Evolutionary conservation across 495 filamentous ascomycete genomes (phyloP), one percentile per base, ranked within the genome.

Genomic region (Tuber indicum): DNA sequence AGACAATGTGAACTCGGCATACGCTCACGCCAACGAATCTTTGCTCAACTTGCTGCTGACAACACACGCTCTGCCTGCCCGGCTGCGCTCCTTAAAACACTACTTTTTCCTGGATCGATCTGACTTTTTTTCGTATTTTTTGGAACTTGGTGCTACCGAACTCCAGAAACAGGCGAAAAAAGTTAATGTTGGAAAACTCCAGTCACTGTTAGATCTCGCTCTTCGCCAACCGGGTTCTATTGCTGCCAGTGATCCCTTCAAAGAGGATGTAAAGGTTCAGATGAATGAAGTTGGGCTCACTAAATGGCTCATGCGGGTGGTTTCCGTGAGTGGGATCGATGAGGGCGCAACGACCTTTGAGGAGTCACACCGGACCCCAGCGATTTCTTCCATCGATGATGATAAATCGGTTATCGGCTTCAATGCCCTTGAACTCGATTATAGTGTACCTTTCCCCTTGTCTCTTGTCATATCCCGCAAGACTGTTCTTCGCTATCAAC

Each of bases 101-200:
- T 99, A 99, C 86, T 99, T 98, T 86, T 99, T 99, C 88, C 90
- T 98, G 62, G 95, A 98, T 79, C 91, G 94, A 4, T 98, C 96
- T 1, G 96, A 99, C 82, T 99, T 97, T 85, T 99, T 99, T 85
- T 92, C 93, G 19, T 96, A 97, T 84, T 99, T 99, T 85, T 90
- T 98, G 72, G 96, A 99, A 80, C 90, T 99, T 0, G 90, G 92
- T 71, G 86, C 91, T 32, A 94, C 93, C 0, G 96, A 99, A 84
- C 87, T 99, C 43, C 90, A 91, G 80, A 98, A 98, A 82, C 92
- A 92, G 0, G 93, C 92, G 26, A 92, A 93, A 80, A 87, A 87
- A 52, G 94, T 98, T 83, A 99, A 99, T 81, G 92, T 92, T 49
- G 89, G 90, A 81, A 98, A 98, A 81, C 87, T 99, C 1, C 96